Conservation (phyloP, 202 grass and related monocot species). For the Carex sylvatica region DNA sequence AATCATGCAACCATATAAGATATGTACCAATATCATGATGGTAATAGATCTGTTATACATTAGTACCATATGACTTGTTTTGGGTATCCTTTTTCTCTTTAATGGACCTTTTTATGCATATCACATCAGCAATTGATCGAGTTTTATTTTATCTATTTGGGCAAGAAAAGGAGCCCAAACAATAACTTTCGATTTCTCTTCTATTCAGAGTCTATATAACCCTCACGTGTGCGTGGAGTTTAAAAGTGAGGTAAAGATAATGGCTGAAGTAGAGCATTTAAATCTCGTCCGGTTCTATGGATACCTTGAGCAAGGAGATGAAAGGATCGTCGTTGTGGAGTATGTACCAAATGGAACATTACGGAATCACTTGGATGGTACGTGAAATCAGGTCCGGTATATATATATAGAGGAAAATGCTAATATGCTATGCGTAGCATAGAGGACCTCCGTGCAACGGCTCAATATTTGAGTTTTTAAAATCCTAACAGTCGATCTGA, state of each 20-base stretch:
- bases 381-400: neutral
- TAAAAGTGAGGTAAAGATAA: constrained; percentile 74
- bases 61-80: constrained; percentile 8
- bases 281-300: constrained; percentile 73
- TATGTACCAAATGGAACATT: constrained; percentile 87
- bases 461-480: too few species aligned
- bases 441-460: too few species aligned
- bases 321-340: constrained; percentile 67
- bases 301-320: constrained; percentile 70
- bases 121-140: neutral
- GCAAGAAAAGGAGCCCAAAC: neutral
- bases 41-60: neutral
- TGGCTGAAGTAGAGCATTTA: constrained; percentile 70
- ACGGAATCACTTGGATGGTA: constrained; percentile 78
- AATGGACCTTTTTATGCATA: neutral
- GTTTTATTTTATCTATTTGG: neutral
- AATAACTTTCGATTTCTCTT: neutral
- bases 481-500: too few species aligned
- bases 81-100: neutral
- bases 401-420: too few species aligned
- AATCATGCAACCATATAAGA: neutral
- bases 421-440: too few species aligned
- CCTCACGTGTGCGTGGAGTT: constrained; percentile 68
- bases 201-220: constrained; percentile 44
- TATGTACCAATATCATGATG: neutral